A percentile compares a stretch with the other conserved stretches of the same genome.
Conservation (phyloP, 2,329 filamentous ascomycete species). For the Nigrograna mackinnonii region DNA sequence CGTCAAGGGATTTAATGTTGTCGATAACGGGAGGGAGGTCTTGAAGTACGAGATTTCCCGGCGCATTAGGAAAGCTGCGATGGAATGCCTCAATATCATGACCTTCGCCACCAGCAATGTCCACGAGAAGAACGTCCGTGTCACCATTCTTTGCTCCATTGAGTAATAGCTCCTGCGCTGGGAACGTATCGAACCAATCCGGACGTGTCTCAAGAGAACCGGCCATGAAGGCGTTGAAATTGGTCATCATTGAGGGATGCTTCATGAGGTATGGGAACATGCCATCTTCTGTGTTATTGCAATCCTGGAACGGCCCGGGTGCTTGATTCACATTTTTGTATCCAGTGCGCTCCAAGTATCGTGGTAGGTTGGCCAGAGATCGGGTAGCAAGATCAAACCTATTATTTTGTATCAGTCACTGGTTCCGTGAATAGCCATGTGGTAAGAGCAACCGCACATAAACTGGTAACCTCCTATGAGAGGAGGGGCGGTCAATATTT, state of each 20-base stretch:
- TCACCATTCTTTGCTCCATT: constrained; percentile 2
- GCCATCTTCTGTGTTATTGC: constrained; percentile 2
- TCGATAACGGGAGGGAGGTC: not conserved
- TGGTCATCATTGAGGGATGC: not conserved
- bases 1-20: not conserved
- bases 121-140: not conserved
- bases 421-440: too few relatives aligned
- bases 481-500: constrained; percentile 1
- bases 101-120: not conserved
- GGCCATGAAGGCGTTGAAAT: constrained; percentile 5
- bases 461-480: constrained; percentile 4
- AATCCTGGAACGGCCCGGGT: constrained; percentile 4
- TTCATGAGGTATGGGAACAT: constrained; percentile 2
- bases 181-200: constrained; percentile 3
- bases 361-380: constrained; percentile 3
- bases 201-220: constrained; percentile 1
- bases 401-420: not conserved
- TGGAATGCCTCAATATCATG: not conserved
- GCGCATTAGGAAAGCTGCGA: not conserved
- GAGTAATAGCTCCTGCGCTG: not conserved
- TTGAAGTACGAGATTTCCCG: not conserved
- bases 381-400: constrained; percentile 3
- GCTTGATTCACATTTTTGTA: not conserved
- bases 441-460: constrained; percentile 1
- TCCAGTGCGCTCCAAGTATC: not conserved